phyloP scores from a whole-genome alignment of 139 green algal species.

The Chlamydomonas incerta region DNA sequence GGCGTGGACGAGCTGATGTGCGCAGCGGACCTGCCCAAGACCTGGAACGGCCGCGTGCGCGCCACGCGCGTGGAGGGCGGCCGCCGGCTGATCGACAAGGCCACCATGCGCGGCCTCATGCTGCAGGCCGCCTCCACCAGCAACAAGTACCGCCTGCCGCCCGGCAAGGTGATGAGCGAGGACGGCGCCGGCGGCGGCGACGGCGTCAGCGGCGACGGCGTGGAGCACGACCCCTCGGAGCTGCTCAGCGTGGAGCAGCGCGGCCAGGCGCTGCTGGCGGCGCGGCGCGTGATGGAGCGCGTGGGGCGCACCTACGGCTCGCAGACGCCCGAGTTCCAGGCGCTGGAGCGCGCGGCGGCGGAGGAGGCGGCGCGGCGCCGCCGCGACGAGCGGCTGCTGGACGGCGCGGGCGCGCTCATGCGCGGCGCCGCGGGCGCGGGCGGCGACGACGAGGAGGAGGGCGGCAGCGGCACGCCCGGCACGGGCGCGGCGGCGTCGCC shows the following conservation, averaged over 20 bases:
- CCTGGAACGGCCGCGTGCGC: slow-evolving; percentile 34
- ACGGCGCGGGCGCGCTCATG: too few relatives aligned
- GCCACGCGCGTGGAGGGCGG: not conserved
- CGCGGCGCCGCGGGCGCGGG: not conserved
- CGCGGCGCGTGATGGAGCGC: slow-evolving; percentile 23
- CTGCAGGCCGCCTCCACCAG: not conserved
- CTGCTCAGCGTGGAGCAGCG: not conserved
- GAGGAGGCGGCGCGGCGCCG: not conserved
- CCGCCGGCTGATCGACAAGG: slow-evolving; percentile 19
- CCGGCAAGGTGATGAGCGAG: not conserved
- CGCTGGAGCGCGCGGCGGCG: slow-evolving; percentile 13
- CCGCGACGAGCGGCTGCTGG: not conserved
- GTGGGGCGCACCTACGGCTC: slow-evolving; percentile 17
- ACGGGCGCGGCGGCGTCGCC: not conserved
- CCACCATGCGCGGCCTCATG: slow-evolving; percentile 18
- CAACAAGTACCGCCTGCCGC: not conserved
- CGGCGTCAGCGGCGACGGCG: too few relatives aligned
- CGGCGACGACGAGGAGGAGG: too few relatives aligned
- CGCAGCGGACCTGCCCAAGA: slow-evolving; percentile 6
- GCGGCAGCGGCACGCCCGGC: too few relatives aligned
- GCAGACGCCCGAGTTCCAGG: not conserved
- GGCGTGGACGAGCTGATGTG: slow-evolving; percentile 6
- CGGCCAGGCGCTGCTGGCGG: not conserved
- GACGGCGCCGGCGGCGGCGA: not conserved
- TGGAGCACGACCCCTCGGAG: not conserved